Evolutionary conservation across 1,139 yeast genomes (phyloP).

Genomic region (Lodderomyces pseudojiufengensis): DNA sequence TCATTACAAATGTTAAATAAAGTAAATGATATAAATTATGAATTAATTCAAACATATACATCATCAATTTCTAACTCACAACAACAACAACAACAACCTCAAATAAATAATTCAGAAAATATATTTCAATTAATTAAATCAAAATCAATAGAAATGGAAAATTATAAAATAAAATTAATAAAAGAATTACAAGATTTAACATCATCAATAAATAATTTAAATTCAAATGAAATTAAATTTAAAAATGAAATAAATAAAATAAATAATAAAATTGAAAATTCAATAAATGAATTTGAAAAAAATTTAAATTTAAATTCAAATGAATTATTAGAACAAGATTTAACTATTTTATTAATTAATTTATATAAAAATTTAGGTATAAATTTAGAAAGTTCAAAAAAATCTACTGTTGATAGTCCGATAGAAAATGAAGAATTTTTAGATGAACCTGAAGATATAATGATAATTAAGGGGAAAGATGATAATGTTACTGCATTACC

Average conservation of each 20-base stretch:
- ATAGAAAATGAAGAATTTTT: not conserved
- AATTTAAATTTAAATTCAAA: conserved; percentile 14
- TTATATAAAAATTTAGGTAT: conserved; percentile 45
- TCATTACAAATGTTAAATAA: conserved; percentile 25
- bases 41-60: conserved; percentile 9
- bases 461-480: conserved; percentile 48
- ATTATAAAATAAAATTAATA: conserved; percentile 51
- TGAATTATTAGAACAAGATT: conserved; percentile 27
- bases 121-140: conserved; percentile 26
- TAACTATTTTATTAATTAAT: conserved; percentile 38
- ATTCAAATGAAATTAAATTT: conserved; percentile 40
- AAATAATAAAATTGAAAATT: conserved; percentile 19
- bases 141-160: conserved; percentile 39
- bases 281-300: conserved; percentile 10
- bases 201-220: conserved; percentile 45
- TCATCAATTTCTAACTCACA: conserved; percentile 2
- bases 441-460: conserved; percentile 23
- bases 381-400: conserved; percentile 24
- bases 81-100: not conserved
- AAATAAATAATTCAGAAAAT: conserved; percentile 17
- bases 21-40: conserved; percentile 17
- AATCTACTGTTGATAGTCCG: not conserved
- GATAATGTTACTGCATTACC: conserved; percentile 51
- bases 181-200: conserved; percentile 57
- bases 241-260: conserved; percentile 27